A percentile compares a stretch with the other conserved stretches of the same genome.
Evolutionary conservation across 495 filamentous ascomycete genomes (phyloP).

Genomic region (Penicillium angulare): DNA sequence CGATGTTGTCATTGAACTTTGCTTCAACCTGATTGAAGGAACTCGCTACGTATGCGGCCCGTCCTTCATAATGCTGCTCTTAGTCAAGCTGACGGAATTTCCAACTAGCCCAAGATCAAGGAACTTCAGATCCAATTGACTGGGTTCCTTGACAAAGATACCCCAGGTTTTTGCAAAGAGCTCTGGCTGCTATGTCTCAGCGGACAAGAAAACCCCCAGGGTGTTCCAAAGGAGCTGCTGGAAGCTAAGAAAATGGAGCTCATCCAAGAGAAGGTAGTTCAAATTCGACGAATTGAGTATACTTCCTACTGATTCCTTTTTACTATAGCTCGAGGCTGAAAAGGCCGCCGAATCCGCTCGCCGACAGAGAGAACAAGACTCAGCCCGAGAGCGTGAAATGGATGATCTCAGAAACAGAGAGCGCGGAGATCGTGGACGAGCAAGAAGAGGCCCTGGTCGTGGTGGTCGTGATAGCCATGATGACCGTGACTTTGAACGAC

Average conservation of each 20-base stretch:
- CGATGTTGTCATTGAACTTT: slow-evolving; percentile 90
- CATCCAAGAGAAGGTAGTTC: slow-evolving; percentile 81
- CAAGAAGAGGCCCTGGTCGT: slow-evolving; percentile 55
- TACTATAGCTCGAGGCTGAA: slow-evolving; percentile 71
- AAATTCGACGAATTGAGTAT: too few species aligned
- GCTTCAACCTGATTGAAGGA: slow-evolving; percentile 84
- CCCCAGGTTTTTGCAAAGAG: slow-evolving; percentile 86
- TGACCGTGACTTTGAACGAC: slow-evolving; percentile 26
- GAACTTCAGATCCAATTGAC: slow-evolving; percentile 89
- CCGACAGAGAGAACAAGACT: slow-evolving; percentile 66
- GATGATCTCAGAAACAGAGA: slow-evolving; percentile 70
- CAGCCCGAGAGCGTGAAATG: slow-evolving; percentile 55
- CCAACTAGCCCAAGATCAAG: slow-evolving; percentile 84
- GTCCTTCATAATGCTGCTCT: neutral
- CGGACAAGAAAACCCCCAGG: slow-evolving; percentile 82
- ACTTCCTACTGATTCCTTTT: slow-evolving; percentile 1
- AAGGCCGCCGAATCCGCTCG: slow-evolving; percentile 75
- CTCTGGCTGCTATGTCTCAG: slow-evolving; percentile 90
- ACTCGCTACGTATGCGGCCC: slow-evolving; percentile 64
- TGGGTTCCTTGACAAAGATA: slow-evolving; percentile 93
- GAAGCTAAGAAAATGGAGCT: slow-evolving; percentile 96
- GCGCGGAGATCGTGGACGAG: slow-evolving; percentile 64
- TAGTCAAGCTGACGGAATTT: slow-evolving; percentile 12
- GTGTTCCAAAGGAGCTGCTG: slow-evolving; percentile 89
- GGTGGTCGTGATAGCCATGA: slow-evolving; percentile 40